Conservation (phyloP, 106 monocot species). For the Dactylorhiza incarnata region DNA sequence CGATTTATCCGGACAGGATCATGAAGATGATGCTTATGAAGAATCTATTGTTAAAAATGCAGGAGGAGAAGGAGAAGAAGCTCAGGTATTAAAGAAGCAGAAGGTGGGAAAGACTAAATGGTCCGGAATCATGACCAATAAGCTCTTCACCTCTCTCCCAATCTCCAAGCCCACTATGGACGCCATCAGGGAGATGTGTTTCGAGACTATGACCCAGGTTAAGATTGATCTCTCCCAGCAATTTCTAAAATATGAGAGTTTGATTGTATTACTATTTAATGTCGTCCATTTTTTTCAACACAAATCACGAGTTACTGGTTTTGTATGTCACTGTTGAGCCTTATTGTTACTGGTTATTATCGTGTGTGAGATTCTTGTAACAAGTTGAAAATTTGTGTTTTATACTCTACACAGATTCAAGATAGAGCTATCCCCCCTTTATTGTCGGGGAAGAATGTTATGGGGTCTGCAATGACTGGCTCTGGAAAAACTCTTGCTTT, state of each 20-base stretch:
- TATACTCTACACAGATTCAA: slow-evolving; percentile 61
- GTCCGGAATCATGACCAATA: slow-evolving; percentile 48
- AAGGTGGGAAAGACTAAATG: slow-evolving; percentile 19
- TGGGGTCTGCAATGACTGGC: slow-evolving; percentile 87
- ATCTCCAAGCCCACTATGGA: slow-evolving; percentile 54
- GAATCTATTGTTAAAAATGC: neutral
- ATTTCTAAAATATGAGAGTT: neutral
- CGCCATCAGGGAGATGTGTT: slow-evolving; percentile 71
- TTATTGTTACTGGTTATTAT: neutral
- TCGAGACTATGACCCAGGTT: slow-evolving; percentile 80
- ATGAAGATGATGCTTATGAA: neutral
- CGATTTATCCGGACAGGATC: neutral
- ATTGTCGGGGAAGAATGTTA: slow-evolving; percentile 77
- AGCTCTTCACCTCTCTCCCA: slow-evolving; percentile 50
- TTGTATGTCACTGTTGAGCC: neutral
- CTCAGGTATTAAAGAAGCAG: slow-evolving; percentile 19
- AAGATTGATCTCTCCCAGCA: neutral
- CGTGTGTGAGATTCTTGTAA: neutral
- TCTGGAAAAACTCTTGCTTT: slow-evolving; percentile 97
- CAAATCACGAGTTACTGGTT: neutral
- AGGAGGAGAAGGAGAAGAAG: slow-evolving; percentile 17
- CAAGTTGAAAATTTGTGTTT: neutral
- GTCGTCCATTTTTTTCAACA: too few relatives aligned
- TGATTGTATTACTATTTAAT: neutral
- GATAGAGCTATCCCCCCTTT: slow-evolving; percentile 67